These are phyloP conservation scores for Gynandropsis gynandra DNA, from an alignment of 345 rosid species.

Conservation along the genomic window DNA sequence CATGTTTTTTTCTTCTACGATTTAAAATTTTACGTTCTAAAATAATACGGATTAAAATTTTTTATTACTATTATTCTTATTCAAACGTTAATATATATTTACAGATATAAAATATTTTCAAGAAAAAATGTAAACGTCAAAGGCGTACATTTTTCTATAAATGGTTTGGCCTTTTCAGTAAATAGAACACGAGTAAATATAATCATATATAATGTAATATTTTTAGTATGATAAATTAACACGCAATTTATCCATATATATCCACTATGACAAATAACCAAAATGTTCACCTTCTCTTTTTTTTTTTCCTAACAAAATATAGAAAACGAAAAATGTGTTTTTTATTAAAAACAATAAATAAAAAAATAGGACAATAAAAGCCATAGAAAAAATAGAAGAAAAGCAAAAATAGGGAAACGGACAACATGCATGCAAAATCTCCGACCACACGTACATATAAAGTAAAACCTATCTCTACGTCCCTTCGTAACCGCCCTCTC, in stretches of 20 bases:
- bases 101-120: too few species aligned
- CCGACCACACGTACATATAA: constrained; percentile 26
- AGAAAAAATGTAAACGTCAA: too few species aligned
- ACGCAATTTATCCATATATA: too few species aligned
- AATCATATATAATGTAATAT: too few species aligned
- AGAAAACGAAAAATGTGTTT: constrained; percentile 7
- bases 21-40: too few species aligned
- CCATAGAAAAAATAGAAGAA: constrained; percentile 21
- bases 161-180: too few species aligned
- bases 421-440: not conserved
- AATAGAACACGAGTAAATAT: too few species aligned
- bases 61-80: too few species aligned
- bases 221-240: too few species aligned
- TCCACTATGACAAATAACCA: constrained; percentile 12
- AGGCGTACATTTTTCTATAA: too few species aligned
- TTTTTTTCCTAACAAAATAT: constrained; percentile 6
- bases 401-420: constrained; percentile 23
- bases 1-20: not conserved
- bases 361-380: constrained; percentile 13
- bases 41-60: too few species aligned
- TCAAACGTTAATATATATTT: too few species aligned
- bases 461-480: constrained; percentile 19
- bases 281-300: not conserved
- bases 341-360: not conserved
- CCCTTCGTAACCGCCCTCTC: constrained; percentile 19